phyloP scores from a whole-genome alignment of 352 stramenopile genomes.

The Pythium plurisporium region DNA sequence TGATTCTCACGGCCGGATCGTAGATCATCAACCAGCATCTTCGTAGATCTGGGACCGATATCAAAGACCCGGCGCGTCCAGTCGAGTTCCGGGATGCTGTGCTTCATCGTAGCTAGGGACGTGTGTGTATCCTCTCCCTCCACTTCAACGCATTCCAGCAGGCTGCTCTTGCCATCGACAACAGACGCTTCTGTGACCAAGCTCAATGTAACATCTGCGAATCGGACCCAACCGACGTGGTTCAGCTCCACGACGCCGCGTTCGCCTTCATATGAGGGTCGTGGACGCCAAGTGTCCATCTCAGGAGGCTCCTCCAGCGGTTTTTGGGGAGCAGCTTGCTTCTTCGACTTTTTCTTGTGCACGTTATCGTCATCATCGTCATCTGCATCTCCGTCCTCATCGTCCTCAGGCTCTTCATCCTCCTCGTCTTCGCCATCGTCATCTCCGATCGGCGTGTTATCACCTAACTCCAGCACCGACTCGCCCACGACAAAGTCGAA shows the following conservation, averaged over 20 bases:
- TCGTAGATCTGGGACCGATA: constrained; percentile 45
- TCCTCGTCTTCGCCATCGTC: constrained; percentile 28
- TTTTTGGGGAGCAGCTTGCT: background rate
- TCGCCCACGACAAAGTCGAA: constrained; percentile 63
- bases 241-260: constrained; percentile 1
- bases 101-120: background rate
- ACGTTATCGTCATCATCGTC: constrained; percentile 26
- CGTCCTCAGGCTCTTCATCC: constrained; percentile 33
- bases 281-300: constrained; percentile 15
- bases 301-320: constrained; percentile 15
- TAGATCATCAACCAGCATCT: constrained; percentile 23
- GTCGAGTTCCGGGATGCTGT: constrained; percentile 27
- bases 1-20: constrained; percentile 2
- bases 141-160: constrained; percentile 6
- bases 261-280: constrained; percentile 13
- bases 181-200: constrained; percentile 1
- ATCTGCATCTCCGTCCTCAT: constrained; percentile 38
- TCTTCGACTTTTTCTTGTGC: constrained; percentile 19
- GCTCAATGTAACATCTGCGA: constrained; percentile 1
- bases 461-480: constrained; percentile 28
- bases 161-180: constrained; percentile 8
- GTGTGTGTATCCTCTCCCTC: background rate
- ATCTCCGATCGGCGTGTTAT: background rate
- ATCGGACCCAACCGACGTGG: constrained; percentile 4
- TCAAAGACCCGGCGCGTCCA: constrained; percentile 66